Base-by-base conservation (phyloP, 2,329 filamentous ascomycete species). In the Xenoacremonium recifei region DNA sequence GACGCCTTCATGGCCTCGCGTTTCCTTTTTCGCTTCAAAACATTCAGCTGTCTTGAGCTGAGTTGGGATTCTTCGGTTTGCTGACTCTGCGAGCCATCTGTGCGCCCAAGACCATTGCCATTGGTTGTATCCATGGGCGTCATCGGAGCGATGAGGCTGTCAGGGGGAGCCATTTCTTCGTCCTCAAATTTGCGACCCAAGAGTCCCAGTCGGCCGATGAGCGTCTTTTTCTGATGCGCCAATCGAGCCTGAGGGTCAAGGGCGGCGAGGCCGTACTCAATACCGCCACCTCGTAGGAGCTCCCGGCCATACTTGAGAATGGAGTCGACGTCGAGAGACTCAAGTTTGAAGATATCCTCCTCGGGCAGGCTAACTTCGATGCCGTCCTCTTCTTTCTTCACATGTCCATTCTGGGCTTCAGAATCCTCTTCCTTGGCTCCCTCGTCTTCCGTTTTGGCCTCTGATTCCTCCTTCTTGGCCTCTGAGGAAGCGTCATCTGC, bases 41-140 rank as follows among this genome's bases (percentile, higher is more conserved):
- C 89, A 59, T 99, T 99, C 16, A 96, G 79, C 59, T 99, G 93
- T 31, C 93, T 82, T 47, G 93, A 92, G 69, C 93, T 97, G 38
- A 99, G 74, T 3, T 83, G 83, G 4, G 78, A 68, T 57, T 89
- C 87, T 49, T 89, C 87, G 3, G 73, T 54, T 32, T 67, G 55
- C 42, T 70, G 71, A 17, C 60, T 60, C 19, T 72, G 66, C 20
- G 60, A 61, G 34, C 63, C 39, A 18, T 73, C 71, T 32, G 54
- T 54, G n/a, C 59, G 60, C 12, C 36, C 39, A n/a, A 59, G 43
- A 12, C 61, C 60, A 23, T 63, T 61, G 12, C 64, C 62, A 27
- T 66, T 64, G 25, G 50, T 50, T 5, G 62, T 53, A 27, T 78
- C 76, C 39, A 72, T 65, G 1, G 72, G 69, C 0, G 72, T 72